Evolutionary conservation across 352 stramenopile genomes (phyloP).

Genomic region (Phytophthora europaea): DNA sequence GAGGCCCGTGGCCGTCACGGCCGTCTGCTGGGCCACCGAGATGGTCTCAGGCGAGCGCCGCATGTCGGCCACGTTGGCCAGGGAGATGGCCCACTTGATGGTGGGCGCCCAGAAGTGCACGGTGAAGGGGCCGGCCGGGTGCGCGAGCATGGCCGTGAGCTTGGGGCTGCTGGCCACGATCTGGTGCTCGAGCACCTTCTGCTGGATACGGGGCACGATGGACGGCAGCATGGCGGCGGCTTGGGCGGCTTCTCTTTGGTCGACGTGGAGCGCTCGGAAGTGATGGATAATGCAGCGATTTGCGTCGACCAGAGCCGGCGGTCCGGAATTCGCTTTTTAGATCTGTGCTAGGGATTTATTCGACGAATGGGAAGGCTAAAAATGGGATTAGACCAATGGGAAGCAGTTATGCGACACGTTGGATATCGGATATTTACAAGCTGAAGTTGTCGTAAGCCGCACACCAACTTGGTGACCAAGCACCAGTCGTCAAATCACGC

Average conservation of each 20-base stretch:
- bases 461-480: no score
- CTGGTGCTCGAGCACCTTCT: slow-evolving; percentile 71
- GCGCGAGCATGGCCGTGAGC: slow-evolving; percentile 65
- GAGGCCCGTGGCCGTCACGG: slow-evolving; percentile 82
- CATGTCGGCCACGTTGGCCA: slow-evolving; percentile 91
- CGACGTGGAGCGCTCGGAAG: slow-evolving; percentile 12
- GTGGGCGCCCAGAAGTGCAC: slow-evolving; percentile 92
- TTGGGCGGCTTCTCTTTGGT: slow-evolving; percentile 1
- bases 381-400: slow-evolving; percentile 7
- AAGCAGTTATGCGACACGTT: background rate
- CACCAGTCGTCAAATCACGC: slow-evolving; percentile 7
- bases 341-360: background rate
- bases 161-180: slow-evolving; percentile 74
- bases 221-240: slow-evolving; percentile 58
- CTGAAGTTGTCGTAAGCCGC: slow-evolving; percentile 6
- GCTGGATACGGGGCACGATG: slow-evolving; percentile 74
- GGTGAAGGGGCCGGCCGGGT: slow-evolving; percentile 90
- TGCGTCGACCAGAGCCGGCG: slow-evolving; percentile 13
- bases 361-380: background rate
- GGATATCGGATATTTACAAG: slow-evolving; percentile 1
- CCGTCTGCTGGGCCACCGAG: slow-evolving; percentile 76
- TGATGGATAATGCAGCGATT: background rate
- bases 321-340: slow-evolving; percentile 15
- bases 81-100: slow-evolving; percentile 90
- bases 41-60: slow-evolving; percentile 79